Conservation (phyloP, 2,329 filamentous ascomycete species). For the Sporothrix brunneoviolacea region DNA sequence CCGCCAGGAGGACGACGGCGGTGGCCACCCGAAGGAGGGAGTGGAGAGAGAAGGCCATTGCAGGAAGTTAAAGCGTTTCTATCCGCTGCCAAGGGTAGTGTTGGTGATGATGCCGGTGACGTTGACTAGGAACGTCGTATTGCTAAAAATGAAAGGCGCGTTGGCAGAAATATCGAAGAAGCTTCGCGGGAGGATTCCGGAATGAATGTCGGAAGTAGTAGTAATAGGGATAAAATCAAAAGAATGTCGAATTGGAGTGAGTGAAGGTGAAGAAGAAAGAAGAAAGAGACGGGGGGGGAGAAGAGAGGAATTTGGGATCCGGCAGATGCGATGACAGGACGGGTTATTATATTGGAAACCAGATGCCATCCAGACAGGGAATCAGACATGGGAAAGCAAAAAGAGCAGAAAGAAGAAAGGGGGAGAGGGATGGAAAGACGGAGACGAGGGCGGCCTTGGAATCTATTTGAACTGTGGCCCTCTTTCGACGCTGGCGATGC, state of each 20-base stretch:
- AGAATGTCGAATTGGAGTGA: not conserved
- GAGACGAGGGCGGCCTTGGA: conserved; percentile 5
- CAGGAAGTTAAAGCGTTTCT: no score
- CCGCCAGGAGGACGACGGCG: conserved; percentile 6
- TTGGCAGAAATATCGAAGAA: no score
- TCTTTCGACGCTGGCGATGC: not conserved
- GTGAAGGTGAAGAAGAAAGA: no score
- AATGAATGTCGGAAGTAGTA: not conserved
- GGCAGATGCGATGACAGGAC: conserved; percentile 3
- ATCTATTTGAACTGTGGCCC: conserved; percentile 2
- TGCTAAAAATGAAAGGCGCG: no score
- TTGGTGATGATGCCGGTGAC: no score
- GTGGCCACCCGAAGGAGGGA: conserved; percentile 9
- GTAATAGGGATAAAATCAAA: no score
- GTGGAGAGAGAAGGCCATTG: conserved; percentile 12
- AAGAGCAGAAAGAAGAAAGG: conserved; percentile 1
- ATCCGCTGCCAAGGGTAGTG: no score
- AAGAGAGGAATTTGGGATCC: no score
- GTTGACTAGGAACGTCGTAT: no score
- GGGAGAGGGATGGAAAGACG: conserved; percentile 11
- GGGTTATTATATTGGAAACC: conserved; percentile 4
- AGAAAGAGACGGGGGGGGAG: not conserved
- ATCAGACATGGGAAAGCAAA: not conserved
- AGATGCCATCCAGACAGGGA: not conserved
- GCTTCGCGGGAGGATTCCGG: no score